A percentile compares a stretch with the other conserved stretches of the same genome.
Conservation (phyloP, 164 flowering plant genomes). For the Buxus sempervirens region DNA sequence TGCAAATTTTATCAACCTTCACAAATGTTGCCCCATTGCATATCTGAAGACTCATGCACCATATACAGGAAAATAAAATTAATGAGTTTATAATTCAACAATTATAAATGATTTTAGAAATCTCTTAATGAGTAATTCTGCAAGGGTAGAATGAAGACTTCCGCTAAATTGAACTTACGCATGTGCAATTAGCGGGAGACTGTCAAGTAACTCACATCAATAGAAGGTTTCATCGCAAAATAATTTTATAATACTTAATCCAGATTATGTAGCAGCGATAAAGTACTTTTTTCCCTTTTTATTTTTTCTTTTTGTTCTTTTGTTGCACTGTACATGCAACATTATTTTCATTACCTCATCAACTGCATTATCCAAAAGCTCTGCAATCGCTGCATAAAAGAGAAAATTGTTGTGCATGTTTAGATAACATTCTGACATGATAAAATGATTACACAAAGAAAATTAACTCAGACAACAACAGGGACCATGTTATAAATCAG, state of each 20-base stretch:
- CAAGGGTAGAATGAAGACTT: not conserved
- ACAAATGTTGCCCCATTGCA: conserved; percentile 83
- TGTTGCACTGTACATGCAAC: too few relatives aligned
- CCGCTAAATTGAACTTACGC: too few relatives aligned
- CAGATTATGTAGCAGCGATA: not conserved
- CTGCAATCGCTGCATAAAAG: conserved; percentile 75
- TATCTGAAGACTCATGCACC: conserved; percentile 36
- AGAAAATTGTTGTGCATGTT: conserved; percentile 1
- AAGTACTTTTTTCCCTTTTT: too few relatives aligned
- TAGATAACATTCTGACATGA: not conserved
- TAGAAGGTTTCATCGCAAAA: conserved; percentile 1
- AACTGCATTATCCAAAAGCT: conserved; percentile 88
- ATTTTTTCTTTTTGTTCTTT: too few relatives aligned
- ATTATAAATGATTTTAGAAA: not conserved
- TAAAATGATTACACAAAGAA: not conserved
- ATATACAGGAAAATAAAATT: not conserved
- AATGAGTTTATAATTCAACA: not conserved
- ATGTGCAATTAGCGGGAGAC: not conserved
- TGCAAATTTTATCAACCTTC: conserved; percentile 72
- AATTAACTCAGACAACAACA: not conserved
- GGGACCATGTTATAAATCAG: not conserved
- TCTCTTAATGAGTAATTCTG: not conserved
- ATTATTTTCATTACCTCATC: conserved; percentile 58
- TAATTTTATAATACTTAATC: not conserved
- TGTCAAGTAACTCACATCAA: not conserved